Base-by-base conservation (phyloP, 2,329 filamentous ascomycete species). In the Zasmidium cellare region DNA sequence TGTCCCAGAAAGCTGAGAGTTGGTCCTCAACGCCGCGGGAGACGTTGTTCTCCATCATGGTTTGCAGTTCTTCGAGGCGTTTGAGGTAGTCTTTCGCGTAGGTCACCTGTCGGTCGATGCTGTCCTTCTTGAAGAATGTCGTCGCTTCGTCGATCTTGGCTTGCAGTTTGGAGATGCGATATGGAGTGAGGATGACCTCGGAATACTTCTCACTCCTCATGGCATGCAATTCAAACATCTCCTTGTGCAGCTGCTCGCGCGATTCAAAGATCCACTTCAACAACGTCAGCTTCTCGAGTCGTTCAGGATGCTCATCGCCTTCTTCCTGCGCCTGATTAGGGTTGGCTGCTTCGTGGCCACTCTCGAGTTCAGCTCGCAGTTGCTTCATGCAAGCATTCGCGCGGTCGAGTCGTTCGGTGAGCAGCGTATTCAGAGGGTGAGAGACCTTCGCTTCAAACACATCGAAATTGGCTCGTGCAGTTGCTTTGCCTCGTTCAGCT, bases 251-350 rank as follows among this genome's bases (percentile, higher is more conserved):
- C 48, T 84, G 82, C 75, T 99, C 94, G n/a, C 92, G 87, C 1
- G 90, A 89, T 72, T 99, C 94, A 67, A 97, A 97, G 9, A 97
- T 86, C 92, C 94, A 97, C 70, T 97, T 99, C 14, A 97, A 81
- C 49, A 97, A 84, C 0, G 93, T 97, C 12, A 99, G 81, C 75
- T 96, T 96, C 74, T 99, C 94, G 2, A 97, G 80, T 0, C 97
- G 82, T 74, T 99, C 94, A 0, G 94, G 94, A 71, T 92, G 87
- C 72, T 97, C 93, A 66, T 97, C 93, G 18, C 94, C 93, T 76
- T 97, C 93, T 74, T 96, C 92, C 72, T 97, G 92, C 0, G 92
- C 89, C 73, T 91, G 86, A 68, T 96, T 93, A 0, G 92, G 89
- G 62, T 86, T 85, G 3, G 83, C 79, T 46, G 82, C 79, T 71